A percentile compares a stretch with the other conserved stretches of the same genome.
Conservation (phyloP, 139 green algal species). For the Haematococcus lacustris region DNA sequence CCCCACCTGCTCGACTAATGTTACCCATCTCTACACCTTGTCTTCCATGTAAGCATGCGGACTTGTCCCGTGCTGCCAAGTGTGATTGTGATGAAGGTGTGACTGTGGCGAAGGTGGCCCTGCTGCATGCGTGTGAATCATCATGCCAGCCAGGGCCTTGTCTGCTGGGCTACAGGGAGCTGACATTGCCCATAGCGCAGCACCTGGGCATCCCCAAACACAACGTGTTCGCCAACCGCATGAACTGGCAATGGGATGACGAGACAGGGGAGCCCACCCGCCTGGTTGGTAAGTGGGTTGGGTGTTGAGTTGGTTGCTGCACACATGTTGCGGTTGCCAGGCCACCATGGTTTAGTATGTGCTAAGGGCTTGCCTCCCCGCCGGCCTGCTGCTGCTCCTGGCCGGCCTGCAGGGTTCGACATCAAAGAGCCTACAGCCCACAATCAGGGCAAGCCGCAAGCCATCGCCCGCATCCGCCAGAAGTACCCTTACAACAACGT, state of each 20-base stretch:
- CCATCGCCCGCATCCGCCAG: slow-evolving; percentile 42
- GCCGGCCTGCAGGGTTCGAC: slow-evolving; percentile 65
- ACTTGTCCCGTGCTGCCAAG: too few species aligned
- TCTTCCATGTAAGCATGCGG: too few species aligned
- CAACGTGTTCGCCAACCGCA: slow-evolving; percentile 69
- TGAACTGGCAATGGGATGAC: slow-evolving; percentile 65
- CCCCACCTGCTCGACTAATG: too few species aligned
- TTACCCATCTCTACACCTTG: too few species aligned
- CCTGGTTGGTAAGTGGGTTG: slow-evolving; percentile 45
- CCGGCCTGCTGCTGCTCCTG: too few species aligned
- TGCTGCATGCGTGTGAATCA: too few species aligned
- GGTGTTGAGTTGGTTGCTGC: slow-evolving; percentile 56
- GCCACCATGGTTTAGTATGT: too few species aligned
- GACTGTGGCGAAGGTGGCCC: too few species aligned
- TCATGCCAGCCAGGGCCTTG: too few species aligned
- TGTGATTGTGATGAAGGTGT: too few species aligned
- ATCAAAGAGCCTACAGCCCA: slow-evolving; percentile 44
- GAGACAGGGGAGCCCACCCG: slow-evolving; percentile 33
- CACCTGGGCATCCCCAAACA: slow-evolving; percentile 49
- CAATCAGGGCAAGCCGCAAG: slow-evolving; percentile 55
- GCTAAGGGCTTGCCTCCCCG: too few species aligned
- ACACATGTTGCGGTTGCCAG: too few species aligned
- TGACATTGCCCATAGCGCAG: slow-evolving; percentile 55
- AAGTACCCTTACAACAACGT: slow-evolving; percentile 59
- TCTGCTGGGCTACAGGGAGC: slow-evolving; percentile 42